phyloP scores from a whole-genome alignment of 2,329 filamentous ascomycete genomes.

The Cadophora sp. region DNA sequence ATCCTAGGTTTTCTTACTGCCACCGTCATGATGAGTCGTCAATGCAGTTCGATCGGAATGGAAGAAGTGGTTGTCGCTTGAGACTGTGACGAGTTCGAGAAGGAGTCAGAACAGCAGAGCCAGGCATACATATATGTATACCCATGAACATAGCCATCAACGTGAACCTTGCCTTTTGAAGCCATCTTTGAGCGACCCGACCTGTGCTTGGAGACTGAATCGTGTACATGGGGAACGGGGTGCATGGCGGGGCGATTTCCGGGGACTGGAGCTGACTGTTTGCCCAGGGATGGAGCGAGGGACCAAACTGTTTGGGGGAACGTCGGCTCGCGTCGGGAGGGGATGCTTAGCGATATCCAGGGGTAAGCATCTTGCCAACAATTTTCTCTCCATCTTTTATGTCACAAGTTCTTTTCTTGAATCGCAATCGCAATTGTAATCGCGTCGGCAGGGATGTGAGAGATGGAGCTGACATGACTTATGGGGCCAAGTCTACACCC shows the following conservation, averaged over 20 bases:
- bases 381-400: background rate
- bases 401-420: too few relatives aligned
- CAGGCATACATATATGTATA: background rate
- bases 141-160: background rate
- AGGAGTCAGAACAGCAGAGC: background rate
- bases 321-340: background rate
- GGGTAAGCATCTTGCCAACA: background rate
- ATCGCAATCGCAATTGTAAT: background rate
- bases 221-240: constrained; percentile 2
- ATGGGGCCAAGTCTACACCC: background rate
- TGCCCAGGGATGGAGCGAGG: background rate
- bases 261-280: background rate
- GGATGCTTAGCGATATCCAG: constrained; percentile 5
- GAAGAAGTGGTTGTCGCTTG: background rate
- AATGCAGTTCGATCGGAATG: background rate
- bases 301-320: constrained; percentile 3
- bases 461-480: background rate
- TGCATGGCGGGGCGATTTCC: constrained; percentile 6
- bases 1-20: background rate
- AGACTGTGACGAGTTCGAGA: background rate
- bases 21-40: background rate
- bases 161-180: background rate
- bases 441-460: background rate
- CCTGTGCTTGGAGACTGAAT: background rate
- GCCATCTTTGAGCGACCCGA: constrained; percentile 2